Evolutionary conservation across 2,329 filamentous ascomycete species (phyloP).

Genomic region (Dendrostoma leiphaemia): DNA sequence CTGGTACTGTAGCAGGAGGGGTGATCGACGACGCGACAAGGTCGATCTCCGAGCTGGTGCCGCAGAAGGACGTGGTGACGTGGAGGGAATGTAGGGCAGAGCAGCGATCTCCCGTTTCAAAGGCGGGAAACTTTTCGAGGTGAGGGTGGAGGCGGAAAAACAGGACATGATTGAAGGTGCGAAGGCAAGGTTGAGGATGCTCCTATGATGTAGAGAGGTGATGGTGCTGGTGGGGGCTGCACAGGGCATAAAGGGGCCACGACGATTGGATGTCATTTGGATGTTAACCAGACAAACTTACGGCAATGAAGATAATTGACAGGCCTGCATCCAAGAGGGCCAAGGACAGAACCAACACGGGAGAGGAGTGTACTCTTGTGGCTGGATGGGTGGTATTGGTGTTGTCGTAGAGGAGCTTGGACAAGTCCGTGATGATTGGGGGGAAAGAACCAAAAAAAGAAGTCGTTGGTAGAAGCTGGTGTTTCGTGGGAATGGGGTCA

Average conservation of each 20-base stretch:
- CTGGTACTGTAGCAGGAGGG: not conserved
- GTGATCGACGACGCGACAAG: constrained; percentile 5
- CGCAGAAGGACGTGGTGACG: not conserved
- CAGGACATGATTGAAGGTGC: not conserved
- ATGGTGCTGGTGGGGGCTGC: not conserved
- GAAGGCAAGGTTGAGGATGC: not conserved
- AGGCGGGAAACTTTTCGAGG: constrained; percentile 4
- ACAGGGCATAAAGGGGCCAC: not conserved
- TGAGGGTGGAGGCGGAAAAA: not conserved
- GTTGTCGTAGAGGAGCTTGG: no score
- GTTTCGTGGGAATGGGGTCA: no score
- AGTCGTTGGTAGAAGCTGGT: no score
- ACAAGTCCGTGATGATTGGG: not conserved
- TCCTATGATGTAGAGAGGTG: no score
- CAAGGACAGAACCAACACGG: not conserved
- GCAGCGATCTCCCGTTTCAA: constrained; percentile 3
- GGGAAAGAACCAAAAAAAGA: no score
- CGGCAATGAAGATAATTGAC: not conserved
- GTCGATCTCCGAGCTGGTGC: not conserved
- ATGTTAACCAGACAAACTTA: no score
- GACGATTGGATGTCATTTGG: no score
- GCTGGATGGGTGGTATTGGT: not conserved
- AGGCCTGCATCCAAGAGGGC: not conserved
- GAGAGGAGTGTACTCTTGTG: not conserved
- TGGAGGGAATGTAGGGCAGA: not conserved